A percentile compares a stretch with the other conserved stretches of the same genome.
These are phyloP conservation scores for Biscogniauxia sp. DNA, from an alignment of 2,329 filamentous ascomycete species.

Conservation along the genomic window DNA sequence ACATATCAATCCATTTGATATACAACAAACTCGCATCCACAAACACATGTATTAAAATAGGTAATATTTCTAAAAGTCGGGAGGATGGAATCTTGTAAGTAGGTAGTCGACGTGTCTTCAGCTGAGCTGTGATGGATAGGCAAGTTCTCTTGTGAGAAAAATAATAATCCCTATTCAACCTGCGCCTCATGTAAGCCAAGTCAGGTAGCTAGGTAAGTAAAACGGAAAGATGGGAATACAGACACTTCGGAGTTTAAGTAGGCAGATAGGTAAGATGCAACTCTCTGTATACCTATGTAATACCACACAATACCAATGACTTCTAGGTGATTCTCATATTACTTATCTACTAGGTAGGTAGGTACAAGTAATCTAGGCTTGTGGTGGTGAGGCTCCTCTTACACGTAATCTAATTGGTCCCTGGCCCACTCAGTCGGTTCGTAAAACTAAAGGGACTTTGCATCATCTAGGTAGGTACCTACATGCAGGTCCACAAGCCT, in stretches of 20 bases:
- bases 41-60: neutral
- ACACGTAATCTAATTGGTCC: neutral
- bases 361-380: too few relatives aligned
- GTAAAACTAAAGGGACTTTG: neutral
- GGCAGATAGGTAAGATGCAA: neutral
- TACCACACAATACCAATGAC: too few relatives aligned
- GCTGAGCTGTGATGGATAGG: neutral
- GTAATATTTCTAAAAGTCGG: neutral
- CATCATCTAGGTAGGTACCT: too few relatives aligned
- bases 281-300: too few relatives aligned
- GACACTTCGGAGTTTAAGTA: neutral
- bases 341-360: too few relatives aligned
- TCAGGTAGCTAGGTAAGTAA: neutral
- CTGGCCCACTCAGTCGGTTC: neutral
- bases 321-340: too few relatives aligned
- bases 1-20: too few relatives aligned
- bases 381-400: neutral
- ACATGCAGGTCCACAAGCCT: neutral
- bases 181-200: neutral
- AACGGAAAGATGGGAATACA: neutral
- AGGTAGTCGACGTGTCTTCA: neutral
- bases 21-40: too few relatives aligned
- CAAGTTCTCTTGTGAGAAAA: neutral
- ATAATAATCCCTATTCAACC: neutral
- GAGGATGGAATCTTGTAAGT: neutral